Evolutionary conservation across 2,329 filamentous ascomycete genomes (phyloP).

Genomic region (Chaetomium olivaceum): DNA sequence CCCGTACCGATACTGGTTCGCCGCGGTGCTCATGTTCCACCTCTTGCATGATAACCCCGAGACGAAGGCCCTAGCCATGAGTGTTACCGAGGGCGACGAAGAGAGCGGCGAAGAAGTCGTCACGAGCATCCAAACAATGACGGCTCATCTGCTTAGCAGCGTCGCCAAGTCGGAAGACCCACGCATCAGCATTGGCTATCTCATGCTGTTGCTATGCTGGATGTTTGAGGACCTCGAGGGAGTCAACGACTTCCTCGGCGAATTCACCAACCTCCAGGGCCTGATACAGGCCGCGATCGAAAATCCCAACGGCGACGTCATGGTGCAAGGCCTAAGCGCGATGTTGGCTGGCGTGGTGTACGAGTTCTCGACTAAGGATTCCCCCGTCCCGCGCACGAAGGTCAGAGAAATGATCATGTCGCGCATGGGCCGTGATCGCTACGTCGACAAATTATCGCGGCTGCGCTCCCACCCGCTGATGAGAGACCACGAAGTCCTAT

Average conservation of each 20-base stretch:
- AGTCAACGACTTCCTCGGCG: conserved; percentile 88
- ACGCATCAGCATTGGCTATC: conserved; percentile 76
- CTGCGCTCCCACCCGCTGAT: conserved; percentile 76
- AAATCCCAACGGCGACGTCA: conserved; percentile 60
- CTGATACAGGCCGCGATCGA: conserved; percentile 72
- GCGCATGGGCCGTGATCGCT: conserved; percentile 80
- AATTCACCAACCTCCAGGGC: conserved; percentile 89
- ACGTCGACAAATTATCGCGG: conserved; percentile 76
- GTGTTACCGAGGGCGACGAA: conserved; percentile 84
- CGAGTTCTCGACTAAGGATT: conserved; percentile 97
- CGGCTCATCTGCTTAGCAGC: conserved; percentile 80
- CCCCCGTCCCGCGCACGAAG: conserved; percentile 78
- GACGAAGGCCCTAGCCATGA: conserved; percentile 77
- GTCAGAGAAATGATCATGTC: conserved; percentile 76
- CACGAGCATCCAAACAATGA: conserved; percentile 85
- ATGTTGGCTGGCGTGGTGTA: conserved; percentile 86
- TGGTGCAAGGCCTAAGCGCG: conserved; percentile 80
- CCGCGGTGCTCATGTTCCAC: conserved; percentile 82
- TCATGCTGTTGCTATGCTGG: conserved; percentile 88
- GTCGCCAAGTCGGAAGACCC: conserved; percentile 71
- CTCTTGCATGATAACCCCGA: conserved; percentile 77
- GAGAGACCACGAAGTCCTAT: conserved; percentile 85
- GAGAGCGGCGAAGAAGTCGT: conserved; percentile 91
- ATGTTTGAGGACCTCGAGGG: conserved; percentile 89
- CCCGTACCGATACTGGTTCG: conserved; percentile 88